Evolutionary conservation across 441 rosid genomes (phyloP).

Genomic region (Euphorbia neoarborescens): DNA sequence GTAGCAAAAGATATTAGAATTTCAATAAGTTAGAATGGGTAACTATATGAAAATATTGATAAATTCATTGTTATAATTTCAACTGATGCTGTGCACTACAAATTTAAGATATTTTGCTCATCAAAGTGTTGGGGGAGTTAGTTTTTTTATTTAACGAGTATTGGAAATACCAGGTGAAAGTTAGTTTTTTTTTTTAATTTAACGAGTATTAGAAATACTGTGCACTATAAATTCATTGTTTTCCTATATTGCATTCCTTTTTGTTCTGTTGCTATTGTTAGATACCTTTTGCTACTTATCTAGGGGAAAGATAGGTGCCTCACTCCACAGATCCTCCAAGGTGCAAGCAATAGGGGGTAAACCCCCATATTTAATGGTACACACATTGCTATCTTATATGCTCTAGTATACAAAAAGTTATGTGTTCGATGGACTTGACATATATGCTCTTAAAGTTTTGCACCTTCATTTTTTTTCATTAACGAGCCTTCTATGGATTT

Average conservation of each 20-base stretch:
- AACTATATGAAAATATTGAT: background rate
- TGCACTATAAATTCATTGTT: background rate
- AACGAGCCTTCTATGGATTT: background rate
- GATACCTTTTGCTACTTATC: conserved; percentile 8
- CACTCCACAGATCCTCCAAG: conserved; percentile 49
- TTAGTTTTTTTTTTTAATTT: too few relatives aligned
- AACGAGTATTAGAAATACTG: background rate
- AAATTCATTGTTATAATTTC: background rate
- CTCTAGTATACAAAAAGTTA: background rate
- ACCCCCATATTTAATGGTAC: conserved; percentile 66
- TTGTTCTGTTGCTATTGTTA: background rate
- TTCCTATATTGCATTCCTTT: background rate
- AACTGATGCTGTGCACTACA: background rate
- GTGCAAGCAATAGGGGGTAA: conserved; percentile 45
- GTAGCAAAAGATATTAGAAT: background rate
- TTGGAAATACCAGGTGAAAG: background rate
- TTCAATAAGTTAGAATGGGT: background rate
- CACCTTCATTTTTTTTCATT: background rate
- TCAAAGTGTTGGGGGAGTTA: background rate
- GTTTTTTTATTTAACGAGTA: background rate
- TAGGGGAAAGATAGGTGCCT: conserved; percentile 81
- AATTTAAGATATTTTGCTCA: background rate
- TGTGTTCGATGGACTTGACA: background rate
- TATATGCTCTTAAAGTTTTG: background rate
- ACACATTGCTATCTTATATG: background rate